Base-by-base conservation (phyloP, 2,329 filamentous ascomycete genomes). In the Dactylellina leptospora region DNA sequence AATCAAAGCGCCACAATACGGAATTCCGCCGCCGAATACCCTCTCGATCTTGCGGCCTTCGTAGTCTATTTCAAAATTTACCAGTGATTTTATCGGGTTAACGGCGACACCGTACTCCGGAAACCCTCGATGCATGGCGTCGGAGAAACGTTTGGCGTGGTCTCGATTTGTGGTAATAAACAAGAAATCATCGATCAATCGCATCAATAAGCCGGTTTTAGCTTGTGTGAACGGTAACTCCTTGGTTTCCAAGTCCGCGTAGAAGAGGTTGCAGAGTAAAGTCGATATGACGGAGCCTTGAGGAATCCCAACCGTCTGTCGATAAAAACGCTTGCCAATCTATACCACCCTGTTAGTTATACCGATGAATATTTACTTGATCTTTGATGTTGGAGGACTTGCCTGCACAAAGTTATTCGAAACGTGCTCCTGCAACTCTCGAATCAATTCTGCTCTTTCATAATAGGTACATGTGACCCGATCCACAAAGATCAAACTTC, bases 181-280 rank as follows among this genome's bases (percentile, higher is more conserved):
- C 3, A 97, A 82, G 76, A 97, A 99, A 77, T 99, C 95, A 76
- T 99, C 95, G 42, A 96, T 91, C 8, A 97, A 84, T 13, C 95
- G 85, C 56, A 97, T 80, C 5, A 99, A 82, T 1, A 97, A 80
- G 51, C 85, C 88, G 30, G 56, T 64, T 3, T 80, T 78, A 0
- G 80, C 77, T 13, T 82, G 76, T 1, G 95, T 80, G 77, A 97
- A 97, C 0, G 77, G 78, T 1, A 97, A 82, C 11, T 88, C 82
- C 23, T 87, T 83, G 4, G 81, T 80, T 79, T 99, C 95, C 1
- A 97, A 85, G 74, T 95, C 88, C 4, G 91, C 93, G 78, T 99
- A 99, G 79, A 97, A 97, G 80, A 96, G 93, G 80, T 92, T 97
- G 83, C 95, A 97, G 3, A 99, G 83, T 40, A 92, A 83, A 44